Percentiles rank a stretch among this genome's conserved stretches.
Evolutionary conservation across 179 eudicot species (phyloP).

Genomic region (Actinidia arguta): DNA sequence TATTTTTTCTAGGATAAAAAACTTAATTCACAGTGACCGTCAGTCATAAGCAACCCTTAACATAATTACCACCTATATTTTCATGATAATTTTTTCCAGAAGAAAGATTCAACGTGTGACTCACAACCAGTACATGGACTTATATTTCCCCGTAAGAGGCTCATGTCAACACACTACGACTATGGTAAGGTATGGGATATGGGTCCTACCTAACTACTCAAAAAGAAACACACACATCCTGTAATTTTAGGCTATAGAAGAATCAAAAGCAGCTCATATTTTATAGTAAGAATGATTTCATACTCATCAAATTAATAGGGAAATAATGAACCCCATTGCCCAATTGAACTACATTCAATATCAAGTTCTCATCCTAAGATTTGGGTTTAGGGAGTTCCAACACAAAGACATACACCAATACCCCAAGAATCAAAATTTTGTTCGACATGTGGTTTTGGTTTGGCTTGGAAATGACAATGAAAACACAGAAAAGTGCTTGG

Average conservation of each 20-base stretch:
- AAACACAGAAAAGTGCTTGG: too few relatives aligned
- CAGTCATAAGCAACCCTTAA: background rate
- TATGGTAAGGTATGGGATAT: background rate
- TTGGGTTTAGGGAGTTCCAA: too few relatives aligned
- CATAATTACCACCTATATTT: too few relatives aligned
- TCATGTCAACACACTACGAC: background rate
- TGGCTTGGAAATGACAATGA: too few relatives aligned
- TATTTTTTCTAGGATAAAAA: background rate
- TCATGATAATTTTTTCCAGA: too few relatives aligned
- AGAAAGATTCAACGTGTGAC: background rate
- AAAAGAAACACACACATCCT: background rate
- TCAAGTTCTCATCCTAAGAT: too few relatives aligned
- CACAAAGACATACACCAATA: too few relatives aligned
- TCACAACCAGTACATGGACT: background rate
- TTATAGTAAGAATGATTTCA: background rate
- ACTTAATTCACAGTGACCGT: background rate
- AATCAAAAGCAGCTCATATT: background rate
- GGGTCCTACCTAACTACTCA: background rate
- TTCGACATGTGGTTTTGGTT: too few relatives aligned
- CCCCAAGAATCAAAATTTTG: too few relatives aligned
- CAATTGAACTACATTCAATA: background rate
- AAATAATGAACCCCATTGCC: background rate
- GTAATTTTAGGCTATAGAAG: background rate
- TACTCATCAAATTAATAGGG: background rate
- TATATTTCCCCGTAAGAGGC: background rate